These are phyloP conservation scores for Debaryomyces castellii DNA, from an alignment of 805 yeast genomes.

Conservation along the genomic window DNA sequence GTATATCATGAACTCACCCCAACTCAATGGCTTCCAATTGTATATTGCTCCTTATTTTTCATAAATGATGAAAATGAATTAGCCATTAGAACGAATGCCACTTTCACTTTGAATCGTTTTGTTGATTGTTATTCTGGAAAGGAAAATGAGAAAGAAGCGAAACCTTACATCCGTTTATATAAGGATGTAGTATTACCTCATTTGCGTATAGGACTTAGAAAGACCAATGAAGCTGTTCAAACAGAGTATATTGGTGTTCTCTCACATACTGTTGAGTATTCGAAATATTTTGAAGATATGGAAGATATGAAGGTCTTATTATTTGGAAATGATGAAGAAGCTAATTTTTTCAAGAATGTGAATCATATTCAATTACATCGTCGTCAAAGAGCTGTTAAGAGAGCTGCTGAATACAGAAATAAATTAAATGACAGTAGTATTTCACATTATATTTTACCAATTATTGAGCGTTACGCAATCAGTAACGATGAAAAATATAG, in stretches of 20 bases:
- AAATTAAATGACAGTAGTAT: constrained; percentile 56
- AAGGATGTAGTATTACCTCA: constrained; percentile 61
- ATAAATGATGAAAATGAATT: constrained; percentile 78
- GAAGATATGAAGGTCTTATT: constrained; percentile 66
- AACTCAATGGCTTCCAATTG: constrained; percentile 75
- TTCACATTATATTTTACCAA: constrained; percentile 79
- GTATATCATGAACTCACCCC: constrained; percentile 44
- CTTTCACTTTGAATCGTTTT: constrained; percentile 60
- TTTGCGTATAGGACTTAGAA: constrained; percentile 65
- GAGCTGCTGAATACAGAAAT: constrained; percentile 51
- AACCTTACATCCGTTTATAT: constrained; percentile 39
- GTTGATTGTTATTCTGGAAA: constrained; percentile 51
- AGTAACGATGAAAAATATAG: constrained; percentile 56
- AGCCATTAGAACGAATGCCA: constrained; percentile 76
- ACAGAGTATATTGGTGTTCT: constrained; percentile 69
- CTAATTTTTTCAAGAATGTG: constrained; percentile 74
- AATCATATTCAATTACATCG: constrained; percentile 82
- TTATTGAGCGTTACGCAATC: constrained; percentile 76
- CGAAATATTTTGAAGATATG: constrained; percentile 48
- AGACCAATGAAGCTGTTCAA: constrained; percentile 57
- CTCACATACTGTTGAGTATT: constrained; percentile 55
- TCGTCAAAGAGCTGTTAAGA: constrained; percentile 78
- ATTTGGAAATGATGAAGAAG: constrained; percentile 70
- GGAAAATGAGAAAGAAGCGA: constrained; percentile 20
- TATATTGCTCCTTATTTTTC: constrained; percentile 66